Base-by-base conservation (phyloP, 2,329 filamentous ascomycete species). In the Byssochlamys sp. region DNA sequence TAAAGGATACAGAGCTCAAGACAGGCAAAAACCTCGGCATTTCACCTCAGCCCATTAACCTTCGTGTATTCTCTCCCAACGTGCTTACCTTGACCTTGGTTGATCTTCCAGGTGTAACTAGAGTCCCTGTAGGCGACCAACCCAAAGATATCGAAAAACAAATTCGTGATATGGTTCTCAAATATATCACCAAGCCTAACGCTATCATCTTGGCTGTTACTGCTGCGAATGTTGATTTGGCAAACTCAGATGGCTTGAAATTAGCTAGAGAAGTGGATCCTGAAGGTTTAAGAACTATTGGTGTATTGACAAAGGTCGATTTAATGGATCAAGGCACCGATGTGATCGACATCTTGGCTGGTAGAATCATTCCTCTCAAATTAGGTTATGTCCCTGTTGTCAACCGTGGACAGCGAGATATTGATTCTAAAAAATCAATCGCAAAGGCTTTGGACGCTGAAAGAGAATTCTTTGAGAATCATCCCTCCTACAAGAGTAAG, bases 311-410 rank as follows among this genome's bases (percentile, higher is more conserved):
- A 66, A 99, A 99, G 82, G 91, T 99, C 60, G 94, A 99, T 78
- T 78, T 99, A 71, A 99, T 99, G 94, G 94, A 99, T 73, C 90
- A 96, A 26, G 94, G 94, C 57, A 99, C 94, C 55, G 94, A 99
- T 70, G 94, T 97, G 49, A 92, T 99, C 65, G 94, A 99, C 76
- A 99, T 99, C 79, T 81, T 99, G 68, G 95, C 94, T 63, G 95
- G 95, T 59, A 88, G 94, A 68, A 95, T 99, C 73, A 99, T 99
- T 73, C 94, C 94, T 39, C 80, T 99, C 66, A 85, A 94, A 61
- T 78, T 99, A 65, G 94, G 94, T 66, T 99, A 99, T 71, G 90
- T 99, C 25, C 94, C 94, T 19, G 94, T 99, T n/a, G 94, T 99
- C 71, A 99, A 99, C 80, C 84, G 94, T 77, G 94, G 94, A 53